Evolutionary conservation across 2,329 filamentous ascomycete genomes (phyloP), one percentile per base, ranked within the genome.

Genomic region (Penicillium hesseltinei): DNA sequence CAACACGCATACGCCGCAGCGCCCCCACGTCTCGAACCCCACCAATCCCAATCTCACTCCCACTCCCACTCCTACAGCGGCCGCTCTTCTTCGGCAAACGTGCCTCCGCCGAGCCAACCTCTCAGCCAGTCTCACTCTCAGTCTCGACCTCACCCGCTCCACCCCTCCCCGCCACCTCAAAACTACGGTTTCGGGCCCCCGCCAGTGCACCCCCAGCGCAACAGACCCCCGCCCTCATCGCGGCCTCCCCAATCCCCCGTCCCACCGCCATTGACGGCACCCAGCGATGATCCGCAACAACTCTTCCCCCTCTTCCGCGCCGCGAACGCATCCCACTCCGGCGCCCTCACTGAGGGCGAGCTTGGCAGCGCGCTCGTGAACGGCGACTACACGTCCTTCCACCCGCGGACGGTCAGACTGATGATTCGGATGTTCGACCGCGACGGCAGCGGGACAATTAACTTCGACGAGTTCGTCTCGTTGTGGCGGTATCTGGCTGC

Each of bases 371-470:
- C 94, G 21, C 86, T 99, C 6, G 92, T 97, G 58, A 99, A 99
- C 72, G 93, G 92, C 54, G 94, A 99, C 81, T 97, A 91, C 85
- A 91, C 91, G 1, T 85, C 91, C 5, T 99, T 99, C 74, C 92
- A 99, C 75, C 83, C 87, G 5, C 90, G 96, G 68, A 99, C 94
- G 1, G 92, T 97, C 63, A 89, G 89, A 70, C 96, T 97, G 91
- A 97, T 99, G 92, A 97, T 99, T 66, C 89, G 92, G 71, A 97
- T 99, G 94, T 99, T 99, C 77, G 93, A 97, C 78, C 90, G 89
- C 57, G 90, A 97, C 77, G 88, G 90, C 66, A 89, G 85, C 61
- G 92, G 92, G 51, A 90, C 89, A 15, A 95, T 99, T 73, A 92
- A 89, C 60, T 97, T 96, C 74, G 88, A 94, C 63, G 94, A 97